Percentiles rank a stretch among this genome's conserved stretches.
Evolutionary conservation across 208 protist species (phyloP).

Genomic region (Trichomonas vaginalis): DNA sequence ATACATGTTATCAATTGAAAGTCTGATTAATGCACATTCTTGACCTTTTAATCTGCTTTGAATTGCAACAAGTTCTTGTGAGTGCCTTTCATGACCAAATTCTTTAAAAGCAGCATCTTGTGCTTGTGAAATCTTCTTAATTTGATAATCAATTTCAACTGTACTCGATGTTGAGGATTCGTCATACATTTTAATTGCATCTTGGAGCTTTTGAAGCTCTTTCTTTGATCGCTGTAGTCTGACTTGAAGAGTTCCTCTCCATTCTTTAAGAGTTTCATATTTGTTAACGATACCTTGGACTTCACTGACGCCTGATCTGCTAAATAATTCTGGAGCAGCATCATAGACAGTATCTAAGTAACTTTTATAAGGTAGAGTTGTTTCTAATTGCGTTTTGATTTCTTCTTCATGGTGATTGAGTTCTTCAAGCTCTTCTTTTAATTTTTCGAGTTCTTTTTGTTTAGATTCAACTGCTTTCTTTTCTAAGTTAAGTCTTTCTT

Average conservation of each 20-base stretch:
- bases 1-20: neutral
- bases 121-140: neutral
- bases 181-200: neutral
- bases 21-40: neutral
- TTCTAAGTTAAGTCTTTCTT: neutral
- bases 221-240: neutral
- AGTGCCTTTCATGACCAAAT: neutral
- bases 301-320: neutral
- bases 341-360: neutral
- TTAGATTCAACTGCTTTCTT: neutral
- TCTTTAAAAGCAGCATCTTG: neutral
- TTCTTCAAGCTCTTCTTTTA: neutral
- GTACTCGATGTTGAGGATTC: neutral
- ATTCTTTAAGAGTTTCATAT: neutral
- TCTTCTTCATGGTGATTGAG: neutral
- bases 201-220: neutral
- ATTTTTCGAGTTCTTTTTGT: neutral
- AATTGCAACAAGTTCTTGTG: neutral
- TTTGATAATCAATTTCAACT: slow-evolving; percentile 1
- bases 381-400: neutral
- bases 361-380: neutral
- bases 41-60: neutral
- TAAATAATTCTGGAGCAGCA: neutral
- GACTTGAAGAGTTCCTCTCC: neutral
- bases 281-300: neutral